phyloP scores from a whole-genome alignment of 306 rosid species.

The Alnus rubra region DNA sequence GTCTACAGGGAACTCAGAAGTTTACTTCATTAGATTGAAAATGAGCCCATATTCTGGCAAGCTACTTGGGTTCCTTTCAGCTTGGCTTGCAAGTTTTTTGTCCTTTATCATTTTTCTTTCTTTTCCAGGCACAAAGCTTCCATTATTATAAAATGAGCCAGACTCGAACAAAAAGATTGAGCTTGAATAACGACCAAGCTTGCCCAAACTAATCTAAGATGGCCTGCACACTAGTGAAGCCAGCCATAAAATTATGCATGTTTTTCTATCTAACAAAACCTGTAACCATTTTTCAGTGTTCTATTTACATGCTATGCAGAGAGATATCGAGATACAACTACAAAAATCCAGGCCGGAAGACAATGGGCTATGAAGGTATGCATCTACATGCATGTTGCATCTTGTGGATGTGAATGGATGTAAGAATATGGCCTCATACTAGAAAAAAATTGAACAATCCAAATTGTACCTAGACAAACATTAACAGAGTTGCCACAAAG shows the following conservation, averaged over 20 bases:
- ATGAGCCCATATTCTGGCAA: neutral
- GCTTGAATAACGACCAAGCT: neutral
- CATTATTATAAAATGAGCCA: neutral
- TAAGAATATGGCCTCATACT: neutral
- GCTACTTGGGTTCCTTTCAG: neutral
- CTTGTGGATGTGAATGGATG: neutral
- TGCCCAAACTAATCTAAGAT: neutral
- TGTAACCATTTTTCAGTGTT: neutral
- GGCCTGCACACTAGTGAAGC: neutral
- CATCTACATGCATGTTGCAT: neutral
- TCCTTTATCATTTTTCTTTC: neutral
- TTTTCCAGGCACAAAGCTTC: neutral
- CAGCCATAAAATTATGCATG: neutral
- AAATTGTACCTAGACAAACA: slow-evolving; percentile 12
- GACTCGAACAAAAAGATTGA: too few species aligned
- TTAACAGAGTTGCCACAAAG: slow-evolving; percentile 7
- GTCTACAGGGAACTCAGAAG: neutral
- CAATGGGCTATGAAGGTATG: neutral
- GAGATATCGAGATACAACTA: neutral
- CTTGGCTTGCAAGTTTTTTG: neutral
- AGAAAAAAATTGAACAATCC: neutral
- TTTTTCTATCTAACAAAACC: neutral
- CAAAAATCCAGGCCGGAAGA: neutral
- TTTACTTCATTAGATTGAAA: neutral
- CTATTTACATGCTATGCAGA: neutral